These are phyloP conservation scores for Solanum pinnatisectum DNA, from an alignment of 257 asterid species.

Conservation along the genomic window DNA sequence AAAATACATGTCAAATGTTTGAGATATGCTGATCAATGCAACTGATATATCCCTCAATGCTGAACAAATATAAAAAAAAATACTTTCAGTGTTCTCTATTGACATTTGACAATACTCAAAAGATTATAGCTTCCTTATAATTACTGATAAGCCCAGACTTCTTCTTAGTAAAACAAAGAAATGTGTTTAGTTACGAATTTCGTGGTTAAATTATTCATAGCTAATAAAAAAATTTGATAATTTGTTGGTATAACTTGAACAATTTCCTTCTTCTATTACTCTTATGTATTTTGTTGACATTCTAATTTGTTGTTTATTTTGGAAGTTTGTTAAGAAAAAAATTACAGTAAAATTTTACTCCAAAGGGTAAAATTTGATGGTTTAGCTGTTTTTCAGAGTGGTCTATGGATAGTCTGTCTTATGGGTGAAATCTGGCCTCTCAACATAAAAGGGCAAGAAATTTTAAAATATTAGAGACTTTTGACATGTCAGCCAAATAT, in stretches of 20 bases:
- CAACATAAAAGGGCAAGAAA: background rate
- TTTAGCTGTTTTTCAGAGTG: conserved; percentile 26
- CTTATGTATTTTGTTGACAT: conserved; percentile 32
- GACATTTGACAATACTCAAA: background rate
- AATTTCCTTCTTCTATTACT: conserved; percentile 33
- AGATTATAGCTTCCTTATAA: background rate
- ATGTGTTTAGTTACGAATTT: background rate
- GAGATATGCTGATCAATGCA: background rate
- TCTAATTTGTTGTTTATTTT: background rate
- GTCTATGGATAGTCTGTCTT: conserved; percentile 6
- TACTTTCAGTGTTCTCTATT: background rate
- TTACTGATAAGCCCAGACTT: background rate
- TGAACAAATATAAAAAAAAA: background rate
- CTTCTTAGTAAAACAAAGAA: background rate
- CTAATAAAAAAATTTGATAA: too few relatives aligned
- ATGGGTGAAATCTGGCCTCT: background rate
- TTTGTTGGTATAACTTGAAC: background rate
- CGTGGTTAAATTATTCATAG: background rate
- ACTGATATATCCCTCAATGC: background rate
- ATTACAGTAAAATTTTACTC: background rate
- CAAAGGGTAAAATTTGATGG: conserved; percentile 13
- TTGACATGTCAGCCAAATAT: background rate
- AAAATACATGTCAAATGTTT: background rate
- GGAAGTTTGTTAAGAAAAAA: background rate
- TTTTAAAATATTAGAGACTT: background rate